Percentiles rank a stretch among this genome's conserved stretches.
Evolutionary conservation across 805 yeast species (phyloP).

Genomic region (Tetrapisispora fleetii): DNA sequence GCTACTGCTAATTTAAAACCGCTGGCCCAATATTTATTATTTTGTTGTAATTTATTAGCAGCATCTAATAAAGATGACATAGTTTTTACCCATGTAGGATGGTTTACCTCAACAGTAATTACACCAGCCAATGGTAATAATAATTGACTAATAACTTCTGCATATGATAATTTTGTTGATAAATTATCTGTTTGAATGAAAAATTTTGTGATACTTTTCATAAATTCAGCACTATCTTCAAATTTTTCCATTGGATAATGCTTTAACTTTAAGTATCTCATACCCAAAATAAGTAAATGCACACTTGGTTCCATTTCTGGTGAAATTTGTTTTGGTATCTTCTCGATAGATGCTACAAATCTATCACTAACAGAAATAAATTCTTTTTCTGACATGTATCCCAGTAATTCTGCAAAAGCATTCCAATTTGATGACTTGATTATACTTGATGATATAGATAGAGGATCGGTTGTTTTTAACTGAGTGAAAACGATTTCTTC

Average conservation of each 20-base stretch:
- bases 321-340: slow-evolving; percentile 47
- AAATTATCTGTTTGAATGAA: slow-evolving; percentile 57
- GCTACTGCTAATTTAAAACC: slow-evolving; percentile 62
- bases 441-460: slow-evolving; percentile 49
- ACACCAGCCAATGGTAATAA: slow-evolving; percentile 75
- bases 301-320: slow-evolving; percentile 50
- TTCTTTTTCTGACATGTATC: slow-evolving; percentile 79
- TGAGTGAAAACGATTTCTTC: slow-evolving; percentile 93
- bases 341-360: slow-evolving; percentile 86
- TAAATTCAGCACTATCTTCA: slow-evolving; percentile 89
- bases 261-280: slow-evolving; percentile 71
- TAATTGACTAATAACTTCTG: slow-evolving; percentile 70
- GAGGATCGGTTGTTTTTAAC: slow-evolving; percentile 77
- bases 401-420: slow-evolving; percentile 76
- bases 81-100: slow-evolving; percentile 90
- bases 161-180: slow-evolving; percentile 63
- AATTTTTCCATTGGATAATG: slow-evolving; percentile 82
- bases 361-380: slow-evolving; percentile 86
- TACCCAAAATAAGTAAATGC: slow-evolving; percentile 76
- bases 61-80: slow-evolving; percentile 50
- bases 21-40: slow-evolving; percentile 51
- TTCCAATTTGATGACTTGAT: slow-evolving; percentile 92
- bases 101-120: slow-evolving; percentile 88
- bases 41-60: slow-evolving; percentile 36
- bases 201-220: slow-evolving; percentile 78